Evolutionary conservation across 495 filamentous ascomycete species (phyloP).

Genomic region (Viridothelium virens): DNA sequence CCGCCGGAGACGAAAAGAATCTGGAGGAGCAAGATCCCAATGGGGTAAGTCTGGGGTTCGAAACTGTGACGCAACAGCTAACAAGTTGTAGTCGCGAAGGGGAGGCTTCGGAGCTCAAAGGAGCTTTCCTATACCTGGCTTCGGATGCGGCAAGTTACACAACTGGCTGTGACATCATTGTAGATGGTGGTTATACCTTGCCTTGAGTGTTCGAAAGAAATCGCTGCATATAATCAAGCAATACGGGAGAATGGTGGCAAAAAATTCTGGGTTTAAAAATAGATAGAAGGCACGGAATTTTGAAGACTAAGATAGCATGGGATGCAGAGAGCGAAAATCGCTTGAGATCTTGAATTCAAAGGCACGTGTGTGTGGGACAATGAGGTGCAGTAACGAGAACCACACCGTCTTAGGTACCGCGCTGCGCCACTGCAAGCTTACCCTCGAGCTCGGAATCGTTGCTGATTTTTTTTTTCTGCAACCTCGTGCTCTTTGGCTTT

Average conservation of each 20-base stretch:
- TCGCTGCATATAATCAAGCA: background rate
- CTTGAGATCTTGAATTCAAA: background rate
- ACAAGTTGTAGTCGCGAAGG: slow-evolving; percentile 51
- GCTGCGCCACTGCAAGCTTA: slow-evolving; percentile 7
- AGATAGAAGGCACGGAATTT: background rate
- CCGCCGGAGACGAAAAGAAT: slow-evolving; percentile 61
- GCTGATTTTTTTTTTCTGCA: background rate
- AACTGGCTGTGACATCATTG: slow-evolving; percentile 45
- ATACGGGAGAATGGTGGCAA: background rate
- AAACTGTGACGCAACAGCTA: slow-evolving; percentile 14
- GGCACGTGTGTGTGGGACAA: background rate
- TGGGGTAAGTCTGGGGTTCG: slow-evolving; percentile 49
- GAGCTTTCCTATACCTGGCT: slow-evolving; percentile 79
- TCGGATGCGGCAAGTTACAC: slow-evolving; percentile 79
- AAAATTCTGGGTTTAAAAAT: background rate
- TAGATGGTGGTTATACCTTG: slow-evolving; percentile 26
- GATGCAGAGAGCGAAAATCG: background rate
- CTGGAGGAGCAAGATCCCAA: slow-evolving; percentile 74
- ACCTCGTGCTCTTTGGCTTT: too few species aligned
- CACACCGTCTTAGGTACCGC: background rate
- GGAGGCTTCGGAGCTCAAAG: slow-evolving; percentile 71
- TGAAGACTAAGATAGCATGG: background rate
- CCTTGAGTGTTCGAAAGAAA: background rate
- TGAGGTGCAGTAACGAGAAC: background rate
- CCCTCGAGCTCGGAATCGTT: background rate